These are phyloP conservation scores for Torulaspora maleeae DNA, from an alignment of 805 yeast genomes.

Conservation along the genomic window DNA sequence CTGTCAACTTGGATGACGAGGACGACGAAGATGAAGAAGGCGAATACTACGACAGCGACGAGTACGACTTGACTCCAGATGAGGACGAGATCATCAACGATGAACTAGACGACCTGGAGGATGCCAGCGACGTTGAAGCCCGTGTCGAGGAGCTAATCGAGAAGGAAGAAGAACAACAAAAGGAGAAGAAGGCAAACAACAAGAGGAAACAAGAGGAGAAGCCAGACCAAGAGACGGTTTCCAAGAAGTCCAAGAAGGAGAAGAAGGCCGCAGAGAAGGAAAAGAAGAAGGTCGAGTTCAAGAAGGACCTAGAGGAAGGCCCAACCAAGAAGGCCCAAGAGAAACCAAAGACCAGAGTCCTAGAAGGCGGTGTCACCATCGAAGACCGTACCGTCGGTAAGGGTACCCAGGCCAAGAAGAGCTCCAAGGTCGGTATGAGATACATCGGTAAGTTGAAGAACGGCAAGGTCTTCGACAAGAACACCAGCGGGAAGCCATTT, in stretches of 20 bases:
- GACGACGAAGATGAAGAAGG: constrained; percentile 55
- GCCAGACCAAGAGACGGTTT: constrained; percentile 27
- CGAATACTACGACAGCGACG: constrained; percentile 54
- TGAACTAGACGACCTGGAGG: constrained; percentile 56
- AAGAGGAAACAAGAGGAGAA: constrained; percentile 34
- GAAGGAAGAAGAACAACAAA: constrained; percentile 46
- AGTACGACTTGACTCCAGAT: constrained; percentile 43
- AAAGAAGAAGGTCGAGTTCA: constrained; percentile 74
- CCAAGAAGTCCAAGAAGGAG: constrained; percentile 32
- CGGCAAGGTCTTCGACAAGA: constrained; percentile 95
- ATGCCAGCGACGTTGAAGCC: constrained; percentile 63
- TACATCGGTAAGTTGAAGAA: constrained; percentile 96
- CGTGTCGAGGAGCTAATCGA: constrained; percentile 72
- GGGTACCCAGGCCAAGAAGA: constrained; percentile 83
- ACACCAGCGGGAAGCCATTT: constrained; percentile 96
- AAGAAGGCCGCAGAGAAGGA: constrained; percentile 28
- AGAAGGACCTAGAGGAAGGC: constrained; percentile 89
- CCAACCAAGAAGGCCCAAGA: constrained; percentile 53
- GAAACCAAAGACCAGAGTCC: constrained; percentile 60
- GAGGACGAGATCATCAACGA: constrained; percentile 48
- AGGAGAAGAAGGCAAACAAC: constrained; percentile 34
- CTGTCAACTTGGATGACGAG: constrained; percentile 39
- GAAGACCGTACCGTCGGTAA: constrained; percentile 90
- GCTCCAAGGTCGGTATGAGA: constrained; percentile 91
- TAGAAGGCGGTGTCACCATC: constrained; percentile 87